phyloP scores from a whole-genome alignment of 2,329 filamentous ascomycete genomes.

The Fusarium mangiferae region DNA sequence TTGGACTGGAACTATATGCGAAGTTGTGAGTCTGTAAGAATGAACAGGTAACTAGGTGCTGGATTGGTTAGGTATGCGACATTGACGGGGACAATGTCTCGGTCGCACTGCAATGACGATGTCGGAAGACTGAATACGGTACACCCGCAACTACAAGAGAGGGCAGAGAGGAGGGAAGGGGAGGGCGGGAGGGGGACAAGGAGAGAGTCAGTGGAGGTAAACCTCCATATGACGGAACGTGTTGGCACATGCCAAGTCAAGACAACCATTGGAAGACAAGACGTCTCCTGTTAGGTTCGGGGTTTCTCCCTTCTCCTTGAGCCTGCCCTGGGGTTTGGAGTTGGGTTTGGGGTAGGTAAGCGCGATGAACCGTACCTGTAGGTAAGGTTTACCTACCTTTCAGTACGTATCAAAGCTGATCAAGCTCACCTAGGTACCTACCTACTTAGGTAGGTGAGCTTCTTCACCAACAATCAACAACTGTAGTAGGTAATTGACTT shows the following conservation, averaged over 20 bases:
- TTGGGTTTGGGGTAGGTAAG: neutral
- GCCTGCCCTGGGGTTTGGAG: neutral
- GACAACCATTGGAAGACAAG: neutral
- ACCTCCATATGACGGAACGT: neutral
- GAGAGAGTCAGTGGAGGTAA: neutral
- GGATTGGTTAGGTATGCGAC: neutral
- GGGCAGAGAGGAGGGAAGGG: neutral
- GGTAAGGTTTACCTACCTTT: neutral
- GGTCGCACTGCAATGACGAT: neutral
- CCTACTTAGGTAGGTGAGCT: neutral
- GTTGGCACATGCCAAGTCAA: conserved; percentile 8
- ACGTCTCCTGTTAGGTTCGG: neutral
- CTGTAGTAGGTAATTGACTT: neutral
- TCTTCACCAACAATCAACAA: neutral
- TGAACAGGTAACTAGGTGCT: neutral
- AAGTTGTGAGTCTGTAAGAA: neutral
- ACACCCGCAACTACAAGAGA: neutral
- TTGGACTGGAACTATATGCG: neutral
- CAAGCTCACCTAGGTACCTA: neutral
- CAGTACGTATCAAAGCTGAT: neutral
- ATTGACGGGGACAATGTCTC: neutral
- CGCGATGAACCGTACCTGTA: neutral
- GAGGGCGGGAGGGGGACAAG: neutral
- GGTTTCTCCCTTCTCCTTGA: neutral
- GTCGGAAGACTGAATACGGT: neutral